Evolutionary conservation across 148 eudicot species (phyloP).

Genomic region (Fagopyrum tataricum): DNA sequence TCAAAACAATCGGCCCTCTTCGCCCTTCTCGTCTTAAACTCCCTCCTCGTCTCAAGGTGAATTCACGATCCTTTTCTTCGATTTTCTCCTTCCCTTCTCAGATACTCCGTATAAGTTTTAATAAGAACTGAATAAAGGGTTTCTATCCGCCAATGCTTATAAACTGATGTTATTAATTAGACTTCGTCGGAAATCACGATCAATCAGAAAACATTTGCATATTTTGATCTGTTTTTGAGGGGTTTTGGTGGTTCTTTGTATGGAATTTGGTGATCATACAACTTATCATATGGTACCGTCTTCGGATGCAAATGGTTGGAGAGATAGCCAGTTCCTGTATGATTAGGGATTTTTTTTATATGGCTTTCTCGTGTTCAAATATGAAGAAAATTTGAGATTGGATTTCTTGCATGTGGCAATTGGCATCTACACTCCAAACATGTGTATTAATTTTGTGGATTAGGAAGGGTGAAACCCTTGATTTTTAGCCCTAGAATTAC

Average conservation of each 20-base stretch:
- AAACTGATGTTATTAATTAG: background rate
- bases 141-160: background rate
- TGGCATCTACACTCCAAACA: background rate
- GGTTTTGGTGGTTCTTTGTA: background rate
- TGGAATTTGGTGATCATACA: background rate
- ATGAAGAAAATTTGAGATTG: background rate
- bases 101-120: background rate
- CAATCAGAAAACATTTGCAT: background rate
- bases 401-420: background rate
- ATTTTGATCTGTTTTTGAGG: background rate
- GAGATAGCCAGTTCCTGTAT: background rate
- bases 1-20: constrained; percentile 73
- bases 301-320: background rate
- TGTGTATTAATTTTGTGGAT: background rate
- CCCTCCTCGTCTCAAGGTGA: constrained; percentile 58
- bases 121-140: background rate
- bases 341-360: background rate
- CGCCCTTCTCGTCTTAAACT: constrained; percentile 61
- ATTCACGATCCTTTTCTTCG: constrained; percentile 4
- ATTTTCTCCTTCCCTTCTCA: background rate
- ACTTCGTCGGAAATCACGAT: background rate
- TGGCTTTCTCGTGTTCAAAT: background rate
- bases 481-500: background rate
- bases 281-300: background rate
- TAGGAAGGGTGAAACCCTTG: background rate